Conservation (phyloP, 148 eudicot genomes). For the Rhododendron henanense region DNA sequence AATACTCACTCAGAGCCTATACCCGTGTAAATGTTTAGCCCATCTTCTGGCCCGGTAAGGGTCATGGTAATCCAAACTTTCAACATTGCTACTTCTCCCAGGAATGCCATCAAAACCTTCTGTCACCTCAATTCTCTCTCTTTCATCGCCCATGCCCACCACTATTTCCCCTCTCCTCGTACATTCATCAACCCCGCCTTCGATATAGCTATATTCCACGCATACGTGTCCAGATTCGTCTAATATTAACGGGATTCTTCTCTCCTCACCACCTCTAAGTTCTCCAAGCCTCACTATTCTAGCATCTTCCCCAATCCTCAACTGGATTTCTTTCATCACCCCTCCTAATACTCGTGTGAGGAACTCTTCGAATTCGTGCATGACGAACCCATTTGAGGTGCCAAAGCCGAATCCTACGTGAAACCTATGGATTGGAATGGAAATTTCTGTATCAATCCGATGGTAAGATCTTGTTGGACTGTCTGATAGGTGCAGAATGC, state of each 20-base stretch:
- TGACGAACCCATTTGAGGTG: slow-evolving; percentile 48
- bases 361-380: slow-evolving; percentile 71
- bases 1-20: slow-evolving; percentile 27
- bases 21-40: slow-evolving; percentile 82
- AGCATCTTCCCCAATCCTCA: slow-evolving; percentile 54
- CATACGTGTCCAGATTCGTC: slow-evolving; percentile 34
- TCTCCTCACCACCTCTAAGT: slow-evolving; percentile 70
- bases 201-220: slow-evolving; percentile 64
- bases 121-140: slow-evolving; percentile 20
- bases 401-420: slow-evolving; percentile 54
- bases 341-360: slow-evolving; percentile 56
- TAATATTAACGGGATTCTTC: slow-evolving; percentile 52
- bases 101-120: slow-evolving; percentile 21
- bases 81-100: slow-evolving; percentile 65
- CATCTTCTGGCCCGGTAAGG: slow-evolving; percentile 88
- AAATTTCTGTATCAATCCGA: slow-evolving; percentile 31
- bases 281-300: slow-evolving; percentile 70
- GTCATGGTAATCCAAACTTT: slow-evolving; percentile 74
- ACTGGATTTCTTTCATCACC: slow-evolving; percentile 49
- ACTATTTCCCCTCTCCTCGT: slow-evolving; percentile 57
- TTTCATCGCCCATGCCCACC: slow-evolving; percentile 38
- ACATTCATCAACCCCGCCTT: slow-evolving; percentile 38
- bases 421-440: slow-evolving; percentile 55
- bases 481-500: slow-evolving; percentile 68
- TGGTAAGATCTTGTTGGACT: slow-evolving; percentile 53